phyloP scores from a whole-genome alignment of 192 early-diverging fungal species.

The Gigaspora rosea region DNA sequence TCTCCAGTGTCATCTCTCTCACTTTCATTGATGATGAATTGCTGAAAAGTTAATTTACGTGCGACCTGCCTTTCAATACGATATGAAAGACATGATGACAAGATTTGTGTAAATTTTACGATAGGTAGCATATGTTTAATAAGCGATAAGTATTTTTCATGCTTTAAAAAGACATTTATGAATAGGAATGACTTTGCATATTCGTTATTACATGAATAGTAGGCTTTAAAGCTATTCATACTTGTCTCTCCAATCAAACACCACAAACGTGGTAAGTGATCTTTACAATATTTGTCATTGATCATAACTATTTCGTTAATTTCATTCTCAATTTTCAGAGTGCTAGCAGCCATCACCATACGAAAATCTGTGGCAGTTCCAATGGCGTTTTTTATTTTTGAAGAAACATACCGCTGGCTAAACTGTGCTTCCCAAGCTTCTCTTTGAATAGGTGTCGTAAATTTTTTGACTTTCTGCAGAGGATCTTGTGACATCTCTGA shows the following conservation, averaged over 20 bases:
- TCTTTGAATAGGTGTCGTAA: slow-evolving; percentile 11
- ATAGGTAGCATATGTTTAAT: slow-evolving; percentile 19
- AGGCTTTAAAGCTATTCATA: slow-evolving; percentile 12
- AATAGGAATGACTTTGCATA: slow-evolving; percentile 7
- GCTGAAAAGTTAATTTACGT: neutral
- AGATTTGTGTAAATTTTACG: slow-evolving; percentile 25
- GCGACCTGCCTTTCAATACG: slow-evolving; percentile 14
- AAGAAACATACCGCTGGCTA: neutral
- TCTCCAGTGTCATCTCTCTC: neutral
- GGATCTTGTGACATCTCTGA: neutral
- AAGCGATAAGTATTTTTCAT: slow-evolving; percentile 2
- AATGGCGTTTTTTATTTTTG: slow-evolving; percentile 16
- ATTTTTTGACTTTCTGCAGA: neutral
- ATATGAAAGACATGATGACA: slow-evolving; percentile 16
- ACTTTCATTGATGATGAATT: slow-evolving; percentile 3
- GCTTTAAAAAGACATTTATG: slow-evolving; percentile 22
- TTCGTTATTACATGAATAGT: slow-evolving; percentile 10
- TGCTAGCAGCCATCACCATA: neutral
- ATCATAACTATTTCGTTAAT: slow-evolving; percentile 17
- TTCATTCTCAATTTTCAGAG: neutral
- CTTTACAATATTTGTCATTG: slow-evolving; percentile 1
- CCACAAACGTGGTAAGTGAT: slow-evolving; percentile 17
- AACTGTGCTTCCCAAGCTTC: slow-evolving; percentile 28
- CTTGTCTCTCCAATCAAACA: neutral
- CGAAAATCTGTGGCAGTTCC: slow-evolving; percentile 19